Base-by-base conservation (phyloP, 257 asterid species). In the Solanum lycopersicoides region DNA sequence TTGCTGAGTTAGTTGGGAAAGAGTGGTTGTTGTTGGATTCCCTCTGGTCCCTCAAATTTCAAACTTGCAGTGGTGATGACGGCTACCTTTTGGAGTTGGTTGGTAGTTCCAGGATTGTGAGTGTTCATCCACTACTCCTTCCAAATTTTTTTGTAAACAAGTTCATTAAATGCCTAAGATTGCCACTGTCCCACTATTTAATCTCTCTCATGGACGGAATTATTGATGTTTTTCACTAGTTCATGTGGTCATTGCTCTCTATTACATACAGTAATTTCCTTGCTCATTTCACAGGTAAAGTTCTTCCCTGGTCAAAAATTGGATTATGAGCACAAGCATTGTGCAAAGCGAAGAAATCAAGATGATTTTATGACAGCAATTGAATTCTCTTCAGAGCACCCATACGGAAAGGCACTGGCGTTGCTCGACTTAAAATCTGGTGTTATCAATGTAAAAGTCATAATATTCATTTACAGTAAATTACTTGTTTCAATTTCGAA, bases 331-430 rank as follows among this genome's bases (percentile, higher is more conserved):
- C 83, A 89, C 14, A 95, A 89, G 91, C 92, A 89, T 50, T 95
- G 98, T 25, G 92, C 90, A 86, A 91, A 92, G 63, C 94, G 91
- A 83, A 92, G 91, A 88, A 88, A 72, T 50, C 92, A 88, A 44
- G 86, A 68, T 86, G 88, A 93, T 88, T 91, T 94, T 66, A 84
- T 96, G 82, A 96, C 99, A 28, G 98, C 95, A 37, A 92, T 94
- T 14, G 94, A 93, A 89, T 96, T 95, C 92, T 94, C 99, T 41
- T 90, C 90, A 18, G 94, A 94, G 86, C 82, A 92, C 66, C 98
- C 98, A 30, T 96, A 96, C 84, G 99, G 99, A 73, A 94, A 88
- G 83, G 95, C 98, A 30, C 90, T 93, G 89, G 98, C 98, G 45
- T 89, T 94, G 88, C 92, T 96, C 69, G 93, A 95, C 91, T 89